Base-by-base conservation (phyloP, 2,329 filamentous ascomycete genomes). In the Penicillium frequentans region DNA sequence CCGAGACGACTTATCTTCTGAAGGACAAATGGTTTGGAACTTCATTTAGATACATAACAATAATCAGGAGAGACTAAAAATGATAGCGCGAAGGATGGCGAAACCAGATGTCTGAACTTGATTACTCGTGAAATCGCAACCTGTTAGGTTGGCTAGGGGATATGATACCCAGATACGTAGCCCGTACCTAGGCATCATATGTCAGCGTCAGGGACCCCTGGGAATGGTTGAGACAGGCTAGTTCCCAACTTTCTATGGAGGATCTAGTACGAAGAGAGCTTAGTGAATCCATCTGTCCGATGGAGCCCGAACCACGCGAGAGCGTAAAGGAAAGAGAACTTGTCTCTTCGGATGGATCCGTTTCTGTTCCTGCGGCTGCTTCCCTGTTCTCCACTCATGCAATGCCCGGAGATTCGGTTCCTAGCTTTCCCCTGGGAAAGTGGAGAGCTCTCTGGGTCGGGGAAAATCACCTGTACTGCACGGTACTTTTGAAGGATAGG, bases 351-450 rank as follows among this genome's bases (percentile, higher is more conserved):
- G 56, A 65, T 65, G 56, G 63, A 64, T 61, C 62, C 62, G 59
- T 35, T 54, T 56, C 64, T 64, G 66, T 66, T 64, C 65, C 67
- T 66, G 68, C 65, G 65, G 66, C 62, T 68, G 58, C 50, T 60
- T 63, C 61, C 63, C 57, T 60, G 60, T 66, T 53, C 59, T 66
- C 66, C 68, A 68, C 67, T 62, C 43, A 57, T 70, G 65, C 63
- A 68, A 57, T 62, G 64, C 59, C 69, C 69, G 67, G 68, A 61
- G 64, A 67, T 60, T 66, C 63, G 69, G 69, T 70, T 69, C 66
- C 62, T 68, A 65, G 63, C 60, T 66, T 46, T 54, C 43, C 39
- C 43, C 52, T 49, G 35, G 39, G 44, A 27, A 24, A 45, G 54
- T 52, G 46, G 51, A 61, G 51, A 57, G 51, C 52, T 60, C 55